These are phyloP conservation scores for Aspergillus texensis DNA, from an alignment of 2,329 filamentous ascomycete species.

Conservation along the genomic window DNA sequence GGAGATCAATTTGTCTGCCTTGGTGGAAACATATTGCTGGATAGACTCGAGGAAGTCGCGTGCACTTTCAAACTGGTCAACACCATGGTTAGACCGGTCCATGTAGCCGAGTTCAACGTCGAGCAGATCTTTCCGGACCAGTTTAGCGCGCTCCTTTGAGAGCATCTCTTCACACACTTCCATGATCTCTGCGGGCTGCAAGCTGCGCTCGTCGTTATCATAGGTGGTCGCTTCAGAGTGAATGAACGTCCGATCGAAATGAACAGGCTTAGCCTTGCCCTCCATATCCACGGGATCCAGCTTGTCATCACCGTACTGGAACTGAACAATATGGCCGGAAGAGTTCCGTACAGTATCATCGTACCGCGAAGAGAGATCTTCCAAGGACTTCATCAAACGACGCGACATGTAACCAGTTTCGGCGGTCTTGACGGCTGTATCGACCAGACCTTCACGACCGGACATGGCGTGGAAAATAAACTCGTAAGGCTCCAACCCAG, in stretches of 20 bases:
- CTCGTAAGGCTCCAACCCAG: conserved; percentile 83
- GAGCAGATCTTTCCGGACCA: conserved; percentile 64
- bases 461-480: conserved; percentile 99
- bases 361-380: conserved; percentile 91
- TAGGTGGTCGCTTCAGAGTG: conserved; percentile 77
- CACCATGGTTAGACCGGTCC: conserved; percentile 66
- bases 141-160: conserved; percentile 66
- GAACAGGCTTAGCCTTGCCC: conserved; percentile 84
- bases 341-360: conserved; percentile 95
- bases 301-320: conserved; percentile 95
- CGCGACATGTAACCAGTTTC: conserved; percentile 99
- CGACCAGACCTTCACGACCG: conserved; percentile 95
- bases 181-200: conserved; percentile 75
- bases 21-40: conserved; percentile 68
- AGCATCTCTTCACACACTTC: conserved; percentile 69
- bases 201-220: conserved; percentile 71
- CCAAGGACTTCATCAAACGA: conserved; percentile 94
- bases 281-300: conserved; percentile 98
- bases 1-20: conserved; percentile 61
- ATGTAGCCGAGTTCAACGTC: conserved; percentile 67
- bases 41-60: conserved; percentile 81
- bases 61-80: conserved; percentile 80
- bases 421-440: conserved; percentile 98
- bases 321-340: conserved; percentile 85
- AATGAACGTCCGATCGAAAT: conserved; percentile 88